phyloP scores from a whole-genome alignment of 148 eudicot genomes.

The Hydrangea macrophylla region DNA sequence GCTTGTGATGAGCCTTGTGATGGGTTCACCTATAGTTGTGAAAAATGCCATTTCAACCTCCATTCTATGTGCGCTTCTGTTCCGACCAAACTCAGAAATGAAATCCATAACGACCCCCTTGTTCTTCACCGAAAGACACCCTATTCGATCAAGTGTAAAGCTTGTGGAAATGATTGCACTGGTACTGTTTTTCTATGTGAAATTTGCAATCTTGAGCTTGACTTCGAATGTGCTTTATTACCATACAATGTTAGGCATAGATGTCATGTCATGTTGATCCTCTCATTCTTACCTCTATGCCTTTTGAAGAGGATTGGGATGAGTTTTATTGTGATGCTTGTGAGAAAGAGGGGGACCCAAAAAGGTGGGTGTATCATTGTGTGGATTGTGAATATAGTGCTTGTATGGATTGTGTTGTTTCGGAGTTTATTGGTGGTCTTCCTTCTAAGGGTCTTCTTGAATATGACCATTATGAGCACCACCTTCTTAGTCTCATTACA shows the following conservation, averaged over 20 bases:
- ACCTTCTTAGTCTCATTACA: constrained; percentile 14
- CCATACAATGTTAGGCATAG: constrained; percentile 1
- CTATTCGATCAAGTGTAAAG: background rate
- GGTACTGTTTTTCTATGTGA: background rate
- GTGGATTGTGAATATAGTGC: constrained; percentile 9
- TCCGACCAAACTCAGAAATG: constrained; percentile 2
- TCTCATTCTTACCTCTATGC: background rate
- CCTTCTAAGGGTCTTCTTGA: background rate
- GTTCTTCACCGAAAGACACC: background rate
- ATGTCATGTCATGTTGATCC: constrained; percentile 3
- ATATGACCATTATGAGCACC: constrained; percentile 12
- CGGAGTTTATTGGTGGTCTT: background rate
- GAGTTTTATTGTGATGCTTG: constrained; percentile 17
- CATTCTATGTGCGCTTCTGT: constrained; percentile 12
- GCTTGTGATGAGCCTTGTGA: constrained; percentile 6
- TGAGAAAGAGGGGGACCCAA: constrained; percentile 4
- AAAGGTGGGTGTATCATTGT: constrained; percentile 1
- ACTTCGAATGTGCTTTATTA: constrained; percentile 8
- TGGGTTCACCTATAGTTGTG: too few relatives aligned
- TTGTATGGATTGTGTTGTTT: constrained; percentile 19
- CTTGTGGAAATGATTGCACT: background rate
- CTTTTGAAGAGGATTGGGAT: background rate
- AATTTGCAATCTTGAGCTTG: constrained; percentile 3
- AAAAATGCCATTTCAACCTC: background rate
- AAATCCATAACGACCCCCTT: constrained; percentile 8